Evolutionary conservation across 2,329 filamentous ascomycete genomes (phyloP).

Genomic region (Aspergillus sergii): DNA sequence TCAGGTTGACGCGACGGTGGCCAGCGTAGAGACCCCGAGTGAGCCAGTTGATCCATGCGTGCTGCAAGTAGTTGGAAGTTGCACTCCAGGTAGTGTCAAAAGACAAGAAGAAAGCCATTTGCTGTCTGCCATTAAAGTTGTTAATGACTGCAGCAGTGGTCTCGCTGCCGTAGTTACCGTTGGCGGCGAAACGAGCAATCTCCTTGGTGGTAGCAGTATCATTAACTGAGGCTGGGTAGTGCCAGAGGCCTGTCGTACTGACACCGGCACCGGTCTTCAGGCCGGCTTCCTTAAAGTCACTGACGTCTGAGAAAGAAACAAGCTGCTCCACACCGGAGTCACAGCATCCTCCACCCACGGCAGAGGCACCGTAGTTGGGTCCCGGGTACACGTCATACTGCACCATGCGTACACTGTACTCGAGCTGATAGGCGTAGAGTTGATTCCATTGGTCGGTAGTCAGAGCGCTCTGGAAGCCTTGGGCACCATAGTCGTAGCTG

Average conservation of each 20-base stretch:
- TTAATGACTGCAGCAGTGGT: conserved; percentile 63
- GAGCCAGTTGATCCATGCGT: conserved; percentile 65
- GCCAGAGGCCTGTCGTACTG: conserved; percentile 57
- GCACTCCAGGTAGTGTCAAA: conserved; percentile 56
- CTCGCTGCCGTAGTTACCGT: conserved; percentile 40
- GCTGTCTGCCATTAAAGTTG: conserved; percentile 58
- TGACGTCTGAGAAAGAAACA: conserved; percentile 57
- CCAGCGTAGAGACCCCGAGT: conserved; percentile 61
- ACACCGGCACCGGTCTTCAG: conserved; percentile 54
- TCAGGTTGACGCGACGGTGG: conserved; percentile 58
- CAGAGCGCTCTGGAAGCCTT: conserved; percentile 55
- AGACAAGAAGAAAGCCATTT: conserved; percentile 64
- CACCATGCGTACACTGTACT: conserved; percentile 63
- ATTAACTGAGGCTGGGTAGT: conserved; percentile 60
- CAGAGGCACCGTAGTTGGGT: conserved; percentile 50
- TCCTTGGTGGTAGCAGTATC: conserved; percentile 57
- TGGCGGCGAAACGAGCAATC: conserved; percentile 57
- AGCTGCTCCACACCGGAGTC: conserved; percentile 52
- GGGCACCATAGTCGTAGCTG: conserved; percentile 54
- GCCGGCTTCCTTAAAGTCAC: conserved; percentile 58
- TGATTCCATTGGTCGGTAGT: conserved; percentile 59
- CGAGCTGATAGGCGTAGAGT: conserved; percentile 60
- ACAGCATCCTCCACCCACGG: conserved; percentile 51
- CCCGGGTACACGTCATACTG: conserved; percentile 61
- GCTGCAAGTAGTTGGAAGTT: conserved; percentile 61